These are phyloP conservation scores for Dioscorea cayenensis DNA, from an alignment of 116 monocot species.

Conservation along the genomic window DNA sequence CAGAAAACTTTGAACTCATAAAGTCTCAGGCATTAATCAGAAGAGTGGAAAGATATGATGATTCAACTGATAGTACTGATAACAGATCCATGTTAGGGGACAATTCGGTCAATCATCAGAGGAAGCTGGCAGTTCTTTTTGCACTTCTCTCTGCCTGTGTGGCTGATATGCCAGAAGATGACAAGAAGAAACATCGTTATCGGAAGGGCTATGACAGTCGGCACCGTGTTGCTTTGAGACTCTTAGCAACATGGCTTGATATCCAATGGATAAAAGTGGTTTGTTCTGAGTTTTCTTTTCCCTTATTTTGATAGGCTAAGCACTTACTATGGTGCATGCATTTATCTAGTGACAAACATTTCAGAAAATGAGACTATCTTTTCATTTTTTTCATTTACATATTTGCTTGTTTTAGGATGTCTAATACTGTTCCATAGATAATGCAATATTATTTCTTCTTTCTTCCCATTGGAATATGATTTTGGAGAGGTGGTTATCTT, in stretches of 20 bases:
- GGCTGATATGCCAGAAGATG: constrained; percentile 61
- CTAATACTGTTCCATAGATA: too few species aligned
- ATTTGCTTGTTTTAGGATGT: too few species aligned
- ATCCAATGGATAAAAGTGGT: constrained; percentile 89
- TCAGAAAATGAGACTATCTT: too few species aligned
- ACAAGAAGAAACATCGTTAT: constrained; percentile 23
- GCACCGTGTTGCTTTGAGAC: constrained; percentile 74
- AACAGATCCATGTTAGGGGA: constrained; percentile 20
- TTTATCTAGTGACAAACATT: neutral
- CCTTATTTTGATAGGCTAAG: constrained; percentile 2
- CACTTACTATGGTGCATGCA: neutral
- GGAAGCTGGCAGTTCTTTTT: constrained; percentile 61
- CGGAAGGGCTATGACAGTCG: constrained; percentile 96
- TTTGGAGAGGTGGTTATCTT: too few species aligned
- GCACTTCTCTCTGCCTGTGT: constrained; percentile 95
- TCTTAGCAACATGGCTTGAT: constrained; percentile 81
- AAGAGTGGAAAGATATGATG: constrained; percentile 15
- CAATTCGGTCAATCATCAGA: constrained; percentile 27
- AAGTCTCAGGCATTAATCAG: constrained; percentile 9
- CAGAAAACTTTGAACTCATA: constrained; percentile 15
- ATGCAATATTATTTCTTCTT: too few species aligned
- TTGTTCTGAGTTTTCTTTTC: constrained; percentile 15
- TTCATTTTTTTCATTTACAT: too few species aligned
- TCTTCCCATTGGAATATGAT: too few species aligned
- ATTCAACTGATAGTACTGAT: constrained; percentile 1